phyloP scores from a whole-genome alignment of 345 rosid species.

The Abelmoschus esculentus region DNA sequence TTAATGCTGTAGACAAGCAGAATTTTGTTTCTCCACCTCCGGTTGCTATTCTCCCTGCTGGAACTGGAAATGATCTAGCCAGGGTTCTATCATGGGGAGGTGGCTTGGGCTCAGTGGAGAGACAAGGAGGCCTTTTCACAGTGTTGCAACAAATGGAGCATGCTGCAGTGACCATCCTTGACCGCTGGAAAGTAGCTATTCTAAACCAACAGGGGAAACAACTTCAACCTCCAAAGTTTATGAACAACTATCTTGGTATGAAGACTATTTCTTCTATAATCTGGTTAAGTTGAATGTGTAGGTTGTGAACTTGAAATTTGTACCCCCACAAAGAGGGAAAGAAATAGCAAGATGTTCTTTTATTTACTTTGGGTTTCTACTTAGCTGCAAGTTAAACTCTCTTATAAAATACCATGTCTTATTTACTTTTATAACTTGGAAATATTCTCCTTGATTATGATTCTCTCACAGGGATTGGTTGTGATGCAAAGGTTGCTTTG shows the following conservation, averaged over 20 bases:
- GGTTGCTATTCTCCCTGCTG: constrained; percentile 88
- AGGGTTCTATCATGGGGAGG: constrained; percentile 88
- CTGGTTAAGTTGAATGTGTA: constrained; percentile 2
- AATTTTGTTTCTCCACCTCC: constrained; percentile 91
- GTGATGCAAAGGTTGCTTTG: constrained; percentile 89
- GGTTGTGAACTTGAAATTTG: background rate
- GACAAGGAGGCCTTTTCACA: constrained; percentile 74
- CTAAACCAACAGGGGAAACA: constrained; percentile 59
- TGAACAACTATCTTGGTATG: constrained; percentile 86
- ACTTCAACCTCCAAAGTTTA: constrained; percentile 57
- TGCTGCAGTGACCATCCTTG: constrained; percentile 89
- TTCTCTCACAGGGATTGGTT: constrained; percentile 57
- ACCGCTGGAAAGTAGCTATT: constrained; percentile 74
- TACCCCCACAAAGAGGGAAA: background rate
- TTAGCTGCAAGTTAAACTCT: background rate
- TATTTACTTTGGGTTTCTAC: background rate
- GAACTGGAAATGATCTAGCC: constrained; percentile 97
- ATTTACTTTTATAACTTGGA: background rate
- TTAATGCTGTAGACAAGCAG: constrained; percentile 73
- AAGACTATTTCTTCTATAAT: background rate
- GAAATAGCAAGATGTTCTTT: constrained; percentile 1
- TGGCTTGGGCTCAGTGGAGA: constrained; percentile 76
- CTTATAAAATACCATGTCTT: background rate
- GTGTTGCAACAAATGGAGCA: constrained; percentile 62
- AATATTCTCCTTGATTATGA: background rate